Evolutionary conservation across 129 eudicot species (phyloP), one percentile per base, ranked within the genome.

Genomic region (Heracleum sosnowskyi): DNA sequence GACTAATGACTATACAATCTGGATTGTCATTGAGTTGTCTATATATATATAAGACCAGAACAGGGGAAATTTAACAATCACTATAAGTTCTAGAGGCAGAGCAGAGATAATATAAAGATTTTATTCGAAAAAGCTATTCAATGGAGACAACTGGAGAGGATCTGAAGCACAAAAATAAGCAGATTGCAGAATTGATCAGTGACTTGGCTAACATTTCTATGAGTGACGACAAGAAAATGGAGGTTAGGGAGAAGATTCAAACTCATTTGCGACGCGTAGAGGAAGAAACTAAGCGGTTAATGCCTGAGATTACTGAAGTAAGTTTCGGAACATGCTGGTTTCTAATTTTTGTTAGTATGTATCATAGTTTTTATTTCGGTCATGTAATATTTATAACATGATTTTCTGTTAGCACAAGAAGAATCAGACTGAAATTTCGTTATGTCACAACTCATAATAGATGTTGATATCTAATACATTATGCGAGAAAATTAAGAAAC

Each of bases 201-300:
- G 74, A 82, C 76, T 74, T 42, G 8, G 62, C 62, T 17, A 79
- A 79, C n/a, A 90, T 94, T 71, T 94, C 93, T 5, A 42, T 71
- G 77, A 74, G 69, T 9, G 89, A 79, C 15, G 97, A 88, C 11
- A 91, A 84, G 91, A 88, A 87, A 77, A 78, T 82, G 83, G 93
- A 89, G 90, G 87, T 94, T 20, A 82, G 75, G 62, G 93, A 91
- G 82, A 92, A 83, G 70, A 93, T 94, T 74, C 89, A 89, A 75
- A 92, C 97, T 85, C 93, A 90, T 12, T 45, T 91, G 35, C 96
- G 93, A 5, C 97, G 96, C 0, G 96, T 89, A 11, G 93, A 87
- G 82, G 98, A 88, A 79, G 98, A 94, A 89, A 82, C 97, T 69
- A 91, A 88, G 79, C 86, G 85, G 31, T 81, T 94, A 11, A 44